Evolutionary conservation across 129 eudicot species (phyloP), one percentile per base, ranked within the genome.

Genomic region (Centaurea solstitialis): DNA sequence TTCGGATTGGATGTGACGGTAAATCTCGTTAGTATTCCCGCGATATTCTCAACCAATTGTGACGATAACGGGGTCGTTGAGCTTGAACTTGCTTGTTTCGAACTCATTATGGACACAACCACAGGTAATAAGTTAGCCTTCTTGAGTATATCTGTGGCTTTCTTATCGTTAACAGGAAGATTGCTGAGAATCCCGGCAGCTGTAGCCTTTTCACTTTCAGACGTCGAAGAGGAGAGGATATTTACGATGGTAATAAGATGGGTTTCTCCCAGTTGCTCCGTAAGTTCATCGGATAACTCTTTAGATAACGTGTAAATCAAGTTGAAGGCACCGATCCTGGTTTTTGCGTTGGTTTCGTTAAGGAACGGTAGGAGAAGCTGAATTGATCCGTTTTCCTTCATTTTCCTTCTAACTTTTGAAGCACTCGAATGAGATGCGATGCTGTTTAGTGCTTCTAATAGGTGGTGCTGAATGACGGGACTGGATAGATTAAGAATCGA

Each of bases 311-410:
- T 87, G 83, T 85, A 80, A 12, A 95, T 84, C 69, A 95, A 84
- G 9, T 84, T 87, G 21, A 95, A 85, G 11, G 97, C 94, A 12
- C 86, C 90, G 0, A 74, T 82, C 43, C 93, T 80, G 20, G 83
- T 86, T 64, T 86, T 83, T 7, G 69, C 21, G 80, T 91, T 82
- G 9, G 79, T 72, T 73, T 87, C 92, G 0, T 70, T 73, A 11
- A 95, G 86, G 64, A 95, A 92, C 1, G 93, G 92, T 41, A 91
- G 43, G 9, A 95, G 91, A 45, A 95, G 92, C 68, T 85, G 89
- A 80, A 93, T 61, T 0, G 93, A 90, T 6, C 99, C 98, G n/a
- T 86, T 89, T 80, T 92, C 89, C 78, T 87, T 91, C 99, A 92
- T 89, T 82, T 88, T 89, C 40, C 88, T 88, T 83, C 98, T 89